Conservation (phyloP, 2,329 filamentous ascomycete genomes). For the Paecilomyces sp. region DNA sequence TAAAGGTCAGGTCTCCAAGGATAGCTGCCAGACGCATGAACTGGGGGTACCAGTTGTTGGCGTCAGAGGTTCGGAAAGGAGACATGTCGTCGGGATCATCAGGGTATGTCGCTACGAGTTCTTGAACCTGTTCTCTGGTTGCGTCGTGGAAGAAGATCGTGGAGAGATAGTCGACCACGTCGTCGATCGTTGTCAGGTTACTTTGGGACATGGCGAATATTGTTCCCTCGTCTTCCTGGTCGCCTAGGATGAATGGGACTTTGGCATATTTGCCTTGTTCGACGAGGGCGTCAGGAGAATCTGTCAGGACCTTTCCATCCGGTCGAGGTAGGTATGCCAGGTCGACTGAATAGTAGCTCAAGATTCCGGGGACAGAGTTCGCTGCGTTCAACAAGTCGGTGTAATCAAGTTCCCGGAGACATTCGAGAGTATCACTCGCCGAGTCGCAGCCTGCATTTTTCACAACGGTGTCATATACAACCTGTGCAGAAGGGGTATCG, state of each 20-base stretch:
- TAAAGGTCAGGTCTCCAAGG: conserved; percentile 68
- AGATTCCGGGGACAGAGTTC: conserved; percentile 62
- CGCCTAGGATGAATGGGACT: conserved; percentile 60
- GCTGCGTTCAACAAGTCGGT: conserved; percentile 51
- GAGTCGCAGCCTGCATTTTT: conserved; percentile 38
- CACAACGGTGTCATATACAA: conserved; percentile 43
- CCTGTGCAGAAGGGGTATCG: conserved; percentile 60
- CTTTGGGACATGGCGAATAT: conserved; percentile 63
- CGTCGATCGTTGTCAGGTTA: conserved; percentile 57
- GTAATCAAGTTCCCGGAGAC: conserved; percentile 42
- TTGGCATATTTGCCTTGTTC: conserved; percentile 48
- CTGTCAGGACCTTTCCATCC: conserved; percentile 32
- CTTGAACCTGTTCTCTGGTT: conserved; percentile 42
- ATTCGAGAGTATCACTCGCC: conserved; percentile 38
- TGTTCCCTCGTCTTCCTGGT: conserved; percentile 76
- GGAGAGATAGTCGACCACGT: conserved; percentile 57
- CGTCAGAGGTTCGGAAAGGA: conserved; percentile 60
- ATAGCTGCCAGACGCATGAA: conserved; percentile 72
- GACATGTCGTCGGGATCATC: conserved; percentile 53
- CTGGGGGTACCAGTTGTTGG: conserved; percentile 69
- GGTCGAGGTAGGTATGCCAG: conserved; percentile 54
- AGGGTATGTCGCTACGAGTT: conserved; percentile 58
- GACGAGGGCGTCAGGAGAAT: conserved; percentile 56
- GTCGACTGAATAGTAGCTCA: conserved; percentile 62
- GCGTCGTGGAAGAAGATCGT: conserved; percentile 55